Percentiles rank a stretch among this genome's conserved stretches.
phyloP scores from a whole-genome alignment of 805 yeast genomes.

The Yamadazyma paraphyllophila region DNA sequence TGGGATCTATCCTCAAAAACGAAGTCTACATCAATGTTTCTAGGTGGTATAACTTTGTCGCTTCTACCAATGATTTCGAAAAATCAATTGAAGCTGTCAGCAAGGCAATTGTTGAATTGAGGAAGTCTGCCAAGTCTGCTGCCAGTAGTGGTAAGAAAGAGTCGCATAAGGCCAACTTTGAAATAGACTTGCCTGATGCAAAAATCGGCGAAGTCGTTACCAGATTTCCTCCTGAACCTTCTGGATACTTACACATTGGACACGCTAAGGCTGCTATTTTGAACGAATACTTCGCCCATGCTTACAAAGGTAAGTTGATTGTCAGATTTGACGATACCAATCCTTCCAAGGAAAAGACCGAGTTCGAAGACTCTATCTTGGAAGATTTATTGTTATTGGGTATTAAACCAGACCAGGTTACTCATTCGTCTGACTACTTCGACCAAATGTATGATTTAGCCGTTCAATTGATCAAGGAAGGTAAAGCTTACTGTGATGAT shows the following conservation, averaged over 20 bases:
- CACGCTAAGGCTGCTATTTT: constrained; percentile 98
- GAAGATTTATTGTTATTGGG: constrained; percentile 91
- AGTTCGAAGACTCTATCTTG: constrained; percentile 89
- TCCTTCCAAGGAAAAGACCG: constrained; percentile 94
- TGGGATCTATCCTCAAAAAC: constrained; percentile 86
- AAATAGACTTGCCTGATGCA: constrained; percentile 90
- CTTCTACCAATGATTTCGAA: constrained; percentile 62
- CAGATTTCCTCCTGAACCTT: constrained; percentile 99
- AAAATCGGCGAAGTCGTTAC: constrained; percentile 94
- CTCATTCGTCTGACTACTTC: constrained; percentile 94
- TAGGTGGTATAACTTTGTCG: constrained; percentile 87
- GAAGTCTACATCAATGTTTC: constrained; percentile 81
- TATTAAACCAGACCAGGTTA: constrained; percentile 83
- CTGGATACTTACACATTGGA: constrained; percentile 98
- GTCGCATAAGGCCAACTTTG: constrained; percentile 90
- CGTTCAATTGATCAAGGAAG: constrained; percentile 84
- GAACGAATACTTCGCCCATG: constrained; percentile 94
- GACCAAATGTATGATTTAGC: constrained; percentile 87
- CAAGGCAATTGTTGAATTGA: constrained; percentile 68
- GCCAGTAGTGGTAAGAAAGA: constrained; percentile 67
- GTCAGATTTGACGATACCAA: constrained; percentile 98
- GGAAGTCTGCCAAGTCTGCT: constrained; percentile 55
- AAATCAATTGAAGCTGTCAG: constrained; percentile 64
- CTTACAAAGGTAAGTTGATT: constrained; percentile 93
- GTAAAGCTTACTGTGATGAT: constrained; percentile 96